Evolutionary conservation across 129 eudicot genomes (phyloP), one percentile per base, ranked within the genome.

Genomic region (Flaveria bidentis): DNA sequence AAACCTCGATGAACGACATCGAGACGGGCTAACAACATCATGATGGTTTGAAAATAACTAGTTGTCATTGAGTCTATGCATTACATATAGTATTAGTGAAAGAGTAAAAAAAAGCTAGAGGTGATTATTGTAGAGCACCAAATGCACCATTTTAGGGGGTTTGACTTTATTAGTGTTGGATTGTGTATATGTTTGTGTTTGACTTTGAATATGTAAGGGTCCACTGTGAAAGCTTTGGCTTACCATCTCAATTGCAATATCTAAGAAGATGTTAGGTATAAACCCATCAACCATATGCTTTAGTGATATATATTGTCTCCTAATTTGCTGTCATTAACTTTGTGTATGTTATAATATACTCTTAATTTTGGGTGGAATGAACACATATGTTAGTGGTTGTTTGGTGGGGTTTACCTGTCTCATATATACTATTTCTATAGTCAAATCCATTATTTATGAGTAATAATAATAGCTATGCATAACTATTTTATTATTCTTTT

Each of bases 181-280:
- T 8, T 65, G 25, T 45, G 30, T 46, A 51, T 55, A 25, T 71
- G 78, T 67, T 22, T 77, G 50, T 56, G 75, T 78, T 71, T 79
- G 68, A 79, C 83, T 79, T 80, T 74, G 80, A 78, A 67, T 67
- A 33, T 58, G 71, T 73, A 74, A 67, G 80, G 80, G 75, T 56
- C 76, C 80, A 80, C 84, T 23, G 17, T 73, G 75, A 55, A 80
- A 65, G 60, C 60, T 79, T 79, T 64, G 72, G 73, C 41, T 73
- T 23, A 73, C 63, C 76, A 47, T 42, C 47, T 73, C 68, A 80
- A 72, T 64, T 80, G 74, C 45, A 72, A 64, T 41, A 65, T 79
- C 58, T 79, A 50, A 17, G 22, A 80, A 73, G 69, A 73, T 65
- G 83, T 80, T 80, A 74, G 84, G 84, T 74, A 73, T 74, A 73